phyloP scores from a whole-genome alignment of 1,139 yeast genomes.

The Taiozyma onychis region DNA sequence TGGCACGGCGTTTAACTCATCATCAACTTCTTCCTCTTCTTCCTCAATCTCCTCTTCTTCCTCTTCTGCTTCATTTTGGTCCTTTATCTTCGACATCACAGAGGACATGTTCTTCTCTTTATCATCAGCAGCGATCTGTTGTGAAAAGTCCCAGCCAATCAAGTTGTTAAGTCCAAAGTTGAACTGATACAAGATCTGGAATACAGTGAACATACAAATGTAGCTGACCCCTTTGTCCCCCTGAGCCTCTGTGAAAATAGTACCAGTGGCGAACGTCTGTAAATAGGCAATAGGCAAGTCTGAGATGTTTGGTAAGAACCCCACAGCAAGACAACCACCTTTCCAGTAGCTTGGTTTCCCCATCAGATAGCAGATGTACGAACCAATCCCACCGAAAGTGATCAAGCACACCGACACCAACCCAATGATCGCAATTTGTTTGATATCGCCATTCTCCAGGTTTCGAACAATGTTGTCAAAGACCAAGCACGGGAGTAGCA shows the following conservation, averaged over 20 bases:
- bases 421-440: slow-evolving; percentile 60
- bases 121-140: slow-evolving; percentile 9
- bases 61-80: neutral
- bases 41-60: neutral
- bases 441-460: slow-evolving; percentile 65
- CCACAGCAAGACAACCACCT: slow-evolving; percentile 71
- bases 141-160: neutral
- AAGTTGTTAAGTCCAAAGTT: neutral
- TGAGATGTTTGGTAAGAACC: slow-evolving; percentile 70
- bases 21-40: neutral
- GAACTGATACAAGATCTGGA: neutral
- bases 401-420: slow-evolving; percentile 6
- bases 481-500: slow-evolving; percentile 72
- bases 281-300: slow-evolving; percentile 89
- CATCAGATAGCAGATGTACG: slow-evolving; percentile 19
- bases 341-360: slow-evolving; percentile 68
- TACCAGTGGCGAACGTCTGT: slow-evolving; percentile 69
- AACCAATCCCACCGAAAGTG: slow-evolving; percentile 8
- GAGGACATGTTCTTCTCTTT: neutral
- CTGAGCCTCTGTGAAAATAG: slow-evolving; percentile 47
- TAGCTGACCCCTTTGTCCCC: slow-evolving; percentile 78
- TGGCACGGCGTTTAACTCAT: slow-evolving; percentile 1
- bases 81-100: neutral
- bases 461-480: slow-evolving; percentile 71
- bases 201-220: slow-evolving; percentile 52